A percentile compares a stretch with the other conserved stretches of the same genome.
Evolutionary conservation across 805 yeast genomes (phyloP).

Genomic region (Hanseniaspora valbyensis): DNA sequence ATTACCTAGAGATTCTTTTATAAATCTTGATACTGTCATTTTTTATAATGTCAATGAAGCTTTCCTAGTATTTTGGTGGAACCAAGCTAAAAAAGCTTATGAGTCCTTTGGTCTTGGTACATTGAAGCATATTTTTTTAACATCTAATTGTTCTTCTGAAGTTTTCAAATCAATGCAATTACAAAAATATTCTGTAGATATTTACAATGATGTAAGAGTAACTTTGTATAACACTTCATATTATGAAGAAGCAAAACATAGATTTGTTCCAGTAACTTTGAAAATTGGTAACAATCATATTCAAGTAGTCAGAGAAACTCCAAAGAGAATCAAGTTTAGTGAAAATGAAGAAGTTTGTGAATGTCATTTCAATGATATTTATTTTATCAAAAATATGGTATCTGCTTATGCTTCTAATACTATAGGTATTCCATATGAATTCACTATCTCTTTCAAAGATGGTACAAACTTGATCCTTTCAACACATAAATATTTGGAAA

Average conservation of each 20-base stretch:
- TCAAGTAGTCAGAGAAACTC: slow-evolving; percentile 42
- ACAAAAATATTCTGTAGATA: slow-evolving; percentile 33
- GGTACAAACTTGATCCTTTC: slow-evolving; percentile 34
- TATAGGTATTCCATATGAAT: slow-evolving; percentile 42
- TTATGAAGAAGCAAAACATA: slow-evolving; percentile 38
- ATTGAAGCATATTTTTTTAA: slow-evolving; percentile 32
- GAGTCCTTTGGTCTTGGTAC: neutral
- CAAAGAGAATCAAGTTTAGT: slow-evolving; percentile 32
- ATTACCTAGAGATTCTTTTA: slow-evolving; percentile 41
- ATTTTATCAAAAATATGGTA: slow-evolving; percentile 32
- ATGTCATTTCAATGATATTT: slow-evolving; percentile 35
- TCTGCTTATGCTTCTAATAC: slow-evolving; percentile 33
- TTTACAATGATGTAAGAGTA: slow-evolving; percentile 41
- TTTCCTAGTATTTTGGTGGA: slow-evolving; percentile 23
- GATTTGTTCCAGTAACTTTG: slow-evolving; percentile 49
- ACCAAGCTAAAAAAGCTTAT: slow-evolving; percentile 20
- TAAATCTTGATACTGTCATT: slow-evolving; percentile 44
- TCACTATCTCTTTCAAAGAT: slow-evolving; percentile 34
- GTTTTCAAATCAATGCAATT: slow-evolving; percentile 37
- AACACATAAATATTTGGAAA: slow-evolving; percentile 46
- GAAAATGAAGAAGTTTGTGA: slow-evolving; percentile 28
- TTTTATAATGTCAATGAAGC: slow-evolving; percentile 34
- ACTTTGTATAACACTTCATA: slow-evolving; percentile 42
- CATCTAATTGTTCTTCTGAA: slow-evolving; percentile 37
- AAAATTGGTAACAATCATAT: slow-evolving; percentile 61